Conservation (phyloP, 345 rosid genomes). For the Bruguiera parviflora region DNA sequence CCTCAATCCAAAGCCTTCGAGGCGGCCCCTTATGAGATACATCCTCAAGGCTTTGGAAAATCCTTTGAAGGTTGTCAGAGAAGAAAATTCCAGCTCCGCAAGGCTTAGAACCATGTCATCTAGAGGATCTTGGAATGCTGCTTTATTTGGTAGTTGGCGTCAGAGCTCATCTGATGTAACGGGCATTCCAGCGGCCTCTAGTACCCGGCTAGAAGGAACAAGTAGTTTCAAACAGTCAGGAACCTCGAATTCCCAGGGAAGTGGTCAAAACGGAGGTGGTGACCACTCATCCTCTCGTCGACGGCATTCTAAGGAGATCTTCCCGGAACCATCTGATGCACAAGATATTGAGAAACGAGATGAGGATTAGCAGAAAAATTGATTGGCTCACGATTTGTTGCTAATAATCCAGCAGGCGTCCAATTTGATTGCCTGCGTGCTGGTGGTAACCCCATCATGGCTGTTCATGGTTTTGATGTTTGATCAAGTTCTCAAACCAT, state of each 20-base stretch:
- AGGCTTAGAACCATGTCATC: slow-evolving; percentile 86
- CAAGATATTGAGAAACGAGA: slow-evolving; percentile 55
- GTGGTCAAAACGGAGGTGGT: slow-evolving; percentile 53
- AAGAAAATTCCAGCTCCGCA: slow-evolving; percentile 65
- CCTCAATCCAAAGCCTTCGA: slow-evolving; percentile 85
- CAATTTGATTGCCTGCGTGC: slow-evolving; percentile 14
- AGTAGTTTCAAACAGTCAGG: slow-evolving; percentile 67
- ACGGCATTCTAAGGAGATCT: slow-evolving; percentile 78
- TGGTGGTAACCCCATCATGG: slow-evolving; percentile 1
- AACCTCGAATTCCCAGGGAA: slow-evolving; percentile 76
- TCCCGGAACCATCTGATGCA: slow-evolving; percentile 62
- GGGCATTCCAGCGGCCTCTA: slow-evolving; percentile 37
- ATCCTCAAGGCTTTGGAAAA: slow-evolving; percentile 91
- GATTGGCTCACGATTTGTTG: slow-evolving; percentile 54
- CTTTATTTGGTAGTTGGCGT: slow-evolving; percentile 95
- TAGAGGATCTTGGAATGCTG: slow-evolving; percentile 88
- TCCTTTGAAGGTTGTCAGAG: slow-evolving; percentile 84
- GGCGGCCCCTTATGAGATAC: slow-evolving; percentile 92
- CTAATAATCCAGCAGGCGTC: slow-evolving; percentile 48
- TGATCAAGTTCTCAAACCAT: slow-evolving; percentile 1
- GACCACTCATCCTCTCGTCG: slow-evolving; percentile 78
- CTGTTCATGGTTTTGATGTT: neutral
- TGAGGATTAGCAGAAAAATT: slow-evolving; percentile 32
- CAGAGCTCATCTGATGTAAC: slow-evolving; percentile 77
- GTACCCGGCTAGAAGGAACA: slow-evolving; percentile 37